These are phyloP conservation scores for Salix purpurea DNA, from an alignment of 345 rosid species.

Conservation along the genomic window DNA sequence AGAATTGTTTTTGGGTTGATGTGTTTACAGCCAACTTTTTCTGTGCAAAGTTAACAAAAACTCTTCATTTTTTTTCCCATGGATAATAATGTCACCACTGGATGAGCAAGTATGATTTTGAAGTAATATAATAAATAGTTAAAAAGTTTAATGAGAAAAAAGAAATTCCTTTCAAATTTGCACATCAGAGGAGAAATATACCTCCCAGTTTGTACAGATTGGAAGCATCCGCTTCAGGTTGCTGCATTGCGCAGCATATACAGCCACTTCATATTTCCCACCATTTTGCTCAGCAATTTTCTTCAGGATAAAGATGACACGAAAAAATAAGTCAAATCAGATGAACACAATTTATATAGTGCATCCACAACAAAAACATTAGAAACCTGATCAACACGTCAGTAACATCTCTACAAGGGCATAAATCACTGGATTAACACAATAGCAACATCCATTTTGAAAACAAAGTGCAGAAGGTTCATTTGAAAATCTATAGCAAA, in stretches of 20 bases:
- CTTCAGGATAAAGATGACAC: slow-evolving; percentile 35
- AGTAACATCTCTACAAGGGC: neutral
- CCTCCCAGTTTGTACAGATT: slow-evolving; percentile 97
- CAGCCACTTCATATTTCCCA: slow-evolving; percentile 80
- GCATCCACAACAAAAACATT: slow-evolving; percentile 6
- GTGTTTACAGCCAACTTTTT: too few species aligned
- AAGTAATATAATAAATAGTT: too few species aligned
- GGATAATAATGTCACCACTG: too few species aligned
- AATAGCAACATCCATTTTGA: neutral
- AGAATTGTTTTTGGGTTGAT: too few species aligned
- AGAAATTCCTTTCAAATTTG: neutral
- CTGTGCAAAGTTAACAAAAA: too few species aligned
- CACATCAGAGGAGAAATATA: slow-evolving; percentile 12
- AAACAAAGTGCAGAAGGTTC: slow-evolving; percentile 5
- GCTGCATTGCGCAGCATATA: slow-evolving; percentile 86
- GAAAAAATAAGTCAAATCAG: slow-evolving; percentile 16
- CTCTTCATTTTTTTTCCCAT: too few species aligned
- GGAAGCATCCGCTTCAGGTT: slow-evolving; percentile 84
- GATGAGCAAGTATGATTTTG: too few species aligned
- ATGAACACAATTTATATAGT: neutral
- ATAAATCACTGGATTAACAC: neutral
- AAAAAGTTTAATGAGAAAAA: neutral
- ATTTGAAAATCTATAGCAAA: neutral
- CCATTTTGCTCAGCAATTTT: slow-evolving; percentile 85
- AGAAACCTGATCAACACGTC: too few species aligned